Evolutionary conservation across 169 alveolate species (phyloP).

Genomic region (Plasmodium fragile): DNA sequence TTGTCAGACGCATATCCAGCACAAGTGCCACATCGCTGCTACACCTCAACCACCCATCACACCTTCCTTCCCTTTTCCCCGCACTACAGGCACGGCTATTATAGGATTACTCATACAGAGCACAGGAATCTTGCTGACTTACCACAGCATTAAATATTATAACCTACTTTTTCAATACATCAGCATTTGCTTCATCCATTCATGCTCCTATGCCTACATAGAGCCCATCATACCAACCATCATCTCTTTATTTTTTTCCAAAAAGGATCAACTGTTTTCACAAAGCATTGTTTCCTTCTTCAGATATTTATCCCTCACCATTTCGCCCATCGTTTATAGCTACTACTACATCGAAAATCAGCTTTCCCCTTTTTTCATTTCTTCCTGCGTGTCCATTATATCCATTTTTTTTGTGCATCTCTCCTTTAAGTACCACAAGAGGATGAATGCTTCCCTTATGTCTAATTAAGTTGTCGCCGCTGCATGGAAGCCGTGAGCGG

Average conservation of each 20-base stretch:
- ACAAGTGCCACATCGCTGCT: neutral
- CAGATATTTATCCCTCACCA: conserved; percentile 74
- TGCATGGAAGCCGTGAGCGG: neutral
- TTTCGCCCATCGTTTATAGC: conserved; percentile 73
- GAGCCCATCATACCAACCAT: conserved; percentile 78
- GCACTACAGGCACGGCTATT: conserved; percentile 52
- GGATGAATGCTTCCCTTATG: conserved; percentile 27
- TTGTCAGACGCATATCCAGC: neutral
- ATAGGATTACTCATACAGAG: conserved; percentile 62
- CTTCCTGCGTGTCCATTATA: conserved; percentile 61
- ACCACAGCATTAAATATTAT: conserved; percentile 59
- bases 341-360: conserved; percentile 74
- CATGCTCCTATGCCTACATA: conserved; percentile 76
- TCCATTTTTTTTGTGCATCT: conserved; percentile 73
- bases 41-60: neutral
- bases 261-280: conserved; percentile 69
- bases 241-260: conserved; percentile 69
- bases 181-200: conserved; percentile 76
- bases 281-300: conserved; percentile 77
- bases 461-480: conserved; percentile 5
- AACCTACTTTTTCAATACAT: conserved; percentile 75
- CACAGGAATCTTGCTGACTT: conserved; percentile 62
- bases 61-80: neutral
- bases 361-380: conserved; percentile 69
- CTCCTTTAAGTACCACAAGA: conserved; percentile 55